A percentile compares a stretch with the other conserved stretches of the same genome.
phyloP scores from a whole-genome alignment of 2,329 filamentous ascomycete species.

The Pseudogymnoascus sp. region DNA sequence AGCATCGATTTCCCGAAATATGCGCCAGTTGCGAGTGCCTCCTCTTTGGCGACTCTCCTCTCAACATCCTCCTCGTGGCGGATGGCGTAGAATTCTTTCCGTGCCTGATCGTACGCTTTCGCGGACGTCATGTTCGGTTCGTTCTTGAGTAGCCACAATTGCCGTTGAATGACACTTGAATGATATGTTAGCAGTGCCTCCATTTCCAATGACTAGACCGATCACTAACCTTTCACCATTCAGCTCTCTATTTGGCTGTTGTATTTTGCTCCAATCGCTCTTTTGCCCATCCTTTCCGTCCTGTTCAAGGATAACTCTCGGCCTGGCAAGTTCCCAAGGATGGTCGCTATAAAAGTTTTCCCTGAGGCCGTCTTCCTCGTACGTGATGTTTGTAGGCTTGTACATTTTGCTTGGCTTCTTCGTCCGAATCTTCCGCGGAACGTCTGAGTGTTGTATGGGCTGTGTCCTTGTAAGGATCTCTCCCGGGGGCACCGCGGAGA shows the following conservation, averaged over 20 bases:
- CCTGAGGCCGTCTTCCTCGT: slow-evolving; percentile 77
- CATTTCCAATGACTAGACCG: neutral
- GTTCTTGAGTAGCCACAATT: slow-evolving; percentile 73
- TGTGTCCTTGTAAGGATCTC: slow-evolving; percentile 49
- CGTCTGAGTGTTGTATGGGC: slow-evolving; percentile 37
- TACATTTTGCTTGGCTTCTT: slow-evolving; percentile 69
- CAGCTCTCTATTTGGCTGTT: slow-evolving; percentile 66
- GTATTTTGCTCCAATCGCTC: slow-evolving; percentile 70
- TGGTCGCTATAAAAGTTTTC: slow-evolving; percentile 84
- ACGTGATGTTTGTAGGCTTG: slow-evolving; percentile 67
- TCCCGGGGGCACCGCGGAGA: slow-evolving; percentile 40
- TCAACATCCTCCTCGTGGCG: slow-evolving; percentile 78
- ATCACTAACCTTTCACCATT: slow-evolving; percentile 70
- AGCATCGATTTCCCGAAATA: slow-evolving; percentile 74
- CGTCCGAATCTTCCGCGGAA: slow-evolving; percentile 27
- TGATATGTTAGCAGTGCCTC: slow-evolving; percentile 14
- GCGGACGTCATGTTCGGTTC: slow-evolving; percentile 48
- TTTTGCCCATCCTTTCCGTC: slow-evolving; percentile 72
- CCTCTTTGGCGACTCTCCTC: slow-evolving; percentile 74
- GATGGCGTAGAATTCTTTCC: slow-evolving; percentile 82
- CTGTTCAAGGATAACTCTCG: slow-evolving; percentile 73
- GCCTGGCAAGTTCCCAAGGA: slow-evolving; percentile 92
- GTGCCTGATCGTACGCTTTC: slow-evolving; percentile 75
- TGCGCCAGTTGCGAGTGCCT: slow-evolving; percentile 76
- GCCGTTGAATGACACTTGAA: slow-evolving; percentile 79